phyloP scores from a whole-genome alignment of 2,329 filamentous ascomycete species.

The Taxawa tesnikishii region DNA sequence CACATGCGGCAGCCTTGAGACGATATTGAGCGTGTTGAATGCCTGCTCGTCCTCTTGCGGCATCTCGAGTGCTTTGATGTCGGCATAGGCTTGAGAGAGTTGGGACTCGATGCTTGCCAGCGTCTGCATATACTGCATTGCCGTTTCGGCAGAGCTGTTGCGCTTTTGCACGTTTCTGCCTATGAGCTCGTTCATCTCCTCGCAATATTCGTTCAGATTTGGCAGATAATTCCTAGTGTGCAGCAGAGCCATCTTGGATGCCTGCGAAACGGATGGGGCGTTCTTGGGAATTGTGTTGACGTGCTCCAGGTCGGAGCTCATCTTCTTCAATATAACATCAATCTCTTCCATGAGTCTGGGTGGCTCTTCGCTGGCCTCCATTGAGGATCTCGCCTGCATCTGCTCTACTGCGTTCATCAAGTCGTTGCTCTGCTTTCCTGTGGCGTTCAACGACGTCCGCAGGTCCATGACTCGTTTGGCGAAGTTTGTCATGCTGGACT shows the following conservation, averaged over 20 bases:
- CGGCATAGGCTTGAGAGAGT: slow-evolving; percentile 58
- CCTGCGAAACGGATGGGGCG: slow-evolving; percentile 48
- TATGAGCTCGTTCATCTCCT: slow-evolving; percentile 43
- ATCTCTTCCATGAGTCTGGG: slow-evolving; percentile 69
- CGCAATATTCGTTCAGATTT: slow-evolving; percentile 42
- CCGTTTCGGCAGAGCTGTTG: slow-evolving; percentile 53
- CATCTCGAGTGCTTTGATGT: slow-evolving; percentile 59
- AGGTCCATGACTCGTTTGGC: slow-evolving; percentile 39
- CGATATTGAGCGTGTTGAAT: slow-evolving; percentile 67
- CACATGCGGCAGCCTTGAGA: slow-evolving; percentile 74
- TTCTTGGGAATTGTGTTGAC: slow-evolving; percentile 57
- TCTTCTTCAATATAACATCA: slow-evolving; percentile 72
- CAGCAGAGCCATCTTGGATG: slow-evolving; percentile 51
- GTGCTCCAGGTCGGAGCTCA: slow-evolving; percentile 74
- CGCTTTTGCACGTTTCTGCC: slow-evolving; percentile 46
- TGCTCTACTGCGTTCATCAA: slow-evolving; percentile 31
- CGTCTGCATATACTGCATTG: slow-evolving; percentile 63
- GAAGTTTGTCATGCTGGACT: slow-evolving; percentile 50
- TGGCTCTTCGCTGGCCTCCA: slow-evolving; percentile 51
- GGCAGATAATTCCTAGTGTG: slow-evolving; percentile 54
- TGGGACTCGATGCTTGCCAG: slow-evolving; percentile 70
- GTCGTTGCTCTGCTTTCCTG: slow-evolving; percentile 30
- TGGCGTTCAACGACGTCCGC: slow-evolving; percentile 26
- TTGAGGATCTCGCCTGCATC: slow-evolving; percentile 37
- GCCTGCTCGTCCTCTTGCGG: slow-evolving; percentile 65